Percentiles rank a stretch among this genome's conserved stretches.
These are phyloP conservation scores for Colletotrichum simmondsii DNA, from an alignment of 2,329 filamentous ascomycete species.

Conservation along the genomic window DNA sequence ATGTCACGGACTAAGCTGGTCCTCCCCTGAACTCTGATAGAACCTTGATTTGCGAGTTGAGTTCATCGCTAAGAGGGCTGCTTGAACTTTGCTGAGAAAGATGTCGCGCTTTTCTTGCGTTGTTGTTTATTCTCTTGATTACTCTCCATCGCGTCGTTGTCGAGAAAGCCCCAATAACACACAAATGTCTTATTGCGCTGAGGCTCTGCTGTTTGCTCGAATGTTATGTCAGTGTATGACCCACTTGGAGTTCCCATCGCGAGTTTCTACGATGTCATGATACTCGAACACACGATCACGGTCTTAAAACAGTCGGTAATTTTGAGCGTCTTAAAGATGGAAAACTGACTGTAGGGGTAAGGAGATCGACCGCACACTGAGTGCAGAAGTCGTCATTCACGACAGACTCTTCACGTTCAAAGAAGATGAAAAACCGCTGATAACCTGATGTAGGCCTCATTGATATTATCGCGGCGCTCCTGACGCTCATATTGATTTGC, in stretches of 20 bases:
- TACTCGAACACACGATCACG: too few species aligned
- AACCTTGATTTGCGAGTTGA: not conserved
- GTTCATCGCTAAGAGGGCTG: not conserved
- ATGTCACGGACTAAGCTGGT: not conserved
- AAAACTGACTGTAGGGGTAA: not conserved
- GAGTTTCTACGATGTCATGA: too few species aligned
- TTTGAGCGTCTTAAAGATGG: not conserved
- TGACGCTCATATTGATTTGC: not conserved
- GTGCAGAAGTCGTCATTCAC: not conserved
- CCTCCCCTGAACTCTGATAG: not conserved
- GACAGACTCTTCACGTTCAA: not conserved
- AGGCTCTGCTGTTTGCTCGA: too few species aligned
- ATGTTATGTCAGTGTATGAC: too few species aligned
- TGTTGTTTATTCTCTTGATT: not conserved
- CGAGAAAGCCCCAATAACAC: not conserved
- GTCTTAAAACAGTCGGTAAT: not conserved
- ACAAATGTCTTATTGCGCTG: not conserved
- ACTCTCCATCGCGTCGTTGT: not conserved
- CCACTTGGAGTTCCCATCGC: too few species aligned
- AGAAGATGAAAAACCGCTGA: not conserved
- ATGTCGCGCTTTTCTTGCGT: not conserved
- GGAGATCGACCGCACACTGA: not conserved
- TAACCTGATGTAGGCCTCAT: not conserved
- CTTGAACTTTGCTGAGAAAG: not conserved
- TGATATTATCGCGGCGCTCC: not conserved